Evolutionary conservation across 176 grass and related monocot species (phyloP).

Genomic region (Paspalum notatum): DNA sequence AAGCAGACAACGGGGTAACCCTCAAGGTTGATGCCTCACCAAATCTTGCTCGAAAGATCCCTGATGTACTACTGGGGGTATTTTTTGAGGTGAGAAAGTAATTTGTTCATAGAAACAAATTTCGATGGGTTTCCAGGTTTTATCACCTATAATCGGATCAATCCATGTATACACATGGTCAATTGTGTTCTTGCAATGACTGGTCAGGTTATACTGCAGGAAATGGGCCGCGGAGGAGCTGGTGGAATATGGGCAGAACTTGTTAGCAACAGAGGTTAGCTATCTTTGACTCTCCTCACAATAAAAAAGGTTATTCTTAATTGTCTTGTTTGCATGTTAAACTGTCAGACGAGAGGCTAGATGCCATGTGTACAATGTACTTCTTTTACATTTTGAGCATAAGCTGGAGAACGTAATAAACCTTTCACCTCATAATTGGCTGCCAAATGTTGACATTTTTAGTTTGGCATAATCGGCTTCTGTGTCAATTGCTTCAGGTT

Average conservation of each 20-base stretch:
- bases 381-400: neutral
- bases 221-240: conserved; percentile 20
- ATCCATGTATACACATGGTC: neutral
- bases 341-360: neutral
- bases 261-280: conserved; percentile 13
- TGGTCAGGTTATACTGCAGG: neutral
- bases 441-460: conserved; percentile 1
- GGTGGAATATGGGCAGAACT: conserved; percentile 21
- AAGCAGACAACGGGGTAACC: conserved; percentile 38
- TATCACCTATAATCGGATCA: neutral
- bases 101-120: neutral
- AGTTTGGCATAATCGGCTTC: neutral
- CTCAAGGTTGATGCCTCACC: conserved; percentile 60
- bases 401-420: neutral
- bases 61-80: conserved; percentile 71
- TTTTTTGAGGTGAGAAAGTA: conserved; percentile 79
- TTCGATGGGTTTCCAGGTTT: neutral
- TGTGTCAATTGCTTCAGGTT: conserved; percentile 51
- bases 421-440: neutral
- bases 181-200: neutral
- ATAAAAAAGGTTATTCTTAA: neutral
- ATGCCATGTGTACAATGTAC: neutral
- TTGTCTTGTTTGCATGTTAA: neutral
- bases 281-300: neutral
- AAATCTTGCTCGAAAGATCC: conserved; percentile 52